These are phyloP conservation scores for Balansia obtecta DNA, from an alignment of 2,329 filamentous ascomycete species.

Conservation along the genomic window DNA sequence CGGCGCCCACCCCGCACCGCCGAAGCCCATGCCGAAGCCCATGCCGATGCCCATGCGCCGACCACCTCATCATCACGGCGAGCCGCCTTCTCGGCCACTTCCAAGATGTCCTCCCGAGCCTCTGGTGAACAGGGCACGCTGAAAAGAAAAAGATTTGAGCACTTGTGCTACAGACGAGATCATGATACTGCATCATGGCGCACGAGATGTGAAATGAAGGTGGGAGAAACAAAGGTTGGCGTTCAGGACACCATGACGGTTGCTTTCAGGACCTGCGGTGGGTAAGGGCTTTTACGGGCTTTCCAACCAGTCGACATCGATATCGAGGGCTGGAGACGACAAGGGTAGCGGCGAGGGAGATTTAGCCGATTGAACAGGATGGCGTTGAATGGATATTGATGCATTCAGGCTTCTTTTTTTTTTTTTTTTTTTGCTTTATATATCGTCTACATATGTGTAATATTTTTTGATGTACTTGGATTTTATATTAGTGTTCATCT, in stretches of 20 bases:
- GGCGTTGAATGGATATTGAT: background rate
- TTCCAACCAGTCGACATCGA: background rate
- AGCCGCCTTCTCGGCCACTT: slow-evolving; percentile 1
- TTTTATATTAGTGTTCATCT: background rate
- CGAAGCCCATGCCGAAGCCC: slow-evolving; percentile 16
- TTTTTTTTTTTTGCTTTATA: no score
- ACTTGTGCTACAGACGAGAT: background rate
- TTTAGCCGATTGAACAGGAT: background rate
- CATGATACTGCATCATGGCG: background rate
- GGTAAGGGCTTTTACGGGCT: background rate
- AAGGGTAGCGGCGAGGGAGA: background rate
- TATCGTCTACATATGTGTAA: background rate
- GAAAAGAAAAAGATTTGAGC: background rate
- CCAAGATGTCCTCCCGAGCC: slow-evolving; percentile 15
- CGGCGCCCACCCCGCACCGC: slow-evolving; percentile 11
- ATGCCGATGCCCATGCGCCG: slow-evolving; percentile 16
- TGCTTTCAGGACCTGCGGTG: background rate
- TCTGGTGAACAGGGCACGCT: slow-evolving; percentile 18
- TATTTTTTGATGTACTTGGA: background rate
- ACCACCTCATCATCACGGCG: slow-evolving; percentile 1
- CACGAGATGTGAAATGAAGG: background rate
- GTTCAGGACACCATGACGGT: background rate
- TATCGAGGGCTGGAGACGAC: background rate
- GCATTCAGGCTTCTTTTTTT: background rate
- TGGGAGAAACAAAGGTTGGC: background rate